Base-by-base conservation (phyloP, 768 basidiomycete genomes). In the Suillus cothurnatus region DNA sequence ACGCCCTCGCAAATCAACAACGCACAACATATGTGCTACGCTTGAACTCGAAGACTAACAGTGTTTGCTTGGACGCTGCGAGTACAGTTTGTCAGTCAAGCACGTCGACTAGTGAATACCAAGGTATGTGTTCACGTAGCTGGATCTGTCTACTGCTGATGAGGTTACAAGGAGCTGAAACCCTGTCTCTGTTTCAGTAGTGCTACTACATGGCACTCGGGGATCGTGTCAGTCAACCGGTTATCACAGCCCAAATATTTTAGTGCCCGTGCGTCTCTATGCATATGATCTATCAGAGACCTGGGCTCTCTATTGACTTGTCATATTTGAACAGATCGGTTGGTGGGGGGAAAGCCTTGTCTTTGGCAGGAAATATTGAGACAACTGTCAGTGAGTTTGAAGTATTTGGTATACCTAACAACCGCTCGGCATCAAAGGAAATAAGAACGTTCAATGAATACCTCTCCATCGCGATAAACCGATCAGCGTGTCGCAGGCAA, bases 1-100 rank as follows among this genome's bases (percentile, higher is more conserved):
- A 39, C 0, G 8, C 21, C 61, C 43, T 62, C 59, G 8, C 26
- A 66, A 69, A 68, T 58, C 71, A 76, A 76, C 58, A 70, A 58
- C 17, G 15, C 49, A 60, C 70, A 76, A 41, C 53, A 32, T 28
- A 31, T 14, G 45, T 12, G 2, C 34, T 34, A 6, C 32, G 6
- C 32, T 34, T 39, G 39, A 41, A 41, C 39, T 41, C 6, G 39
- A 45, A 3, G 19, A 45, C 41, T 19, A 19, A 41, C 17, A 43
- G 17, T 43, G 2, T 43, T 45, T 45, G 2, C 23, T 52, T 52
- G 50, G 26, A 28, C 4, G 8, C 26, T 26, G 15, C 23, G 7
- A 6, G 14, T 26, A 50, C 7, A 26, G 49, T 26, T 23, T 23
- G 47, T 49, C 47, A 15, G 47, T 14, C 45, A n/a, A 23, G n/a